These are phyloP conservation scores for Microcera coccophila DNA, from an alignment of 2,329 filamentous ascomycete genomes.

Conservation along the genomic window DNA sequence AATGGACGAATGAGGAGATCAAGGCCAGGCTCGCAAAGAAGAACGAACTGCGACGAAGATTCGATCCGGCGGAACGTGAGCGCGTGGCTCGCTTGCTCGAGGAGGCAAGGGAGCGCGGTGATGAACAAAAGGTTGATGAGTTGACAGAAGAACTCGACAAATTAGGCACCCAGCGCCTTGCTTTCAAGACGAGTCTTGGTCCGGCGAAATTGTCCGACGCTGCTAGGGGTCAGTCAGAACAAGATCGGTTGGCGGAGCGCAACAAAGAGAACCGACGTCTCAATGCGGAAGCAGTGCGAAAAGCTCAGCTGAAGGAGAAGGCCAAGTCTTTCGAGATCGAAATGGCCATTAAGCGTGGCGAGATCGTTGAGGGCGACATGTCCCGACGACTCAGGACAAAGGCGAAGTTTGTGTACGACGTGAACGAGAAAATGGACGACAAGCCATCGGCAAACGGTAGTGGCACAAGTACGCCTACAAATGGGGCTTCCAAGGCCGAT, in stretches of 20 bases:
- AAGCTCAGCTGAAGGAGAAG: slow-evolving; percentile 80
- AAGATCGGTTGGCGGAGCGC: slow-evolving; percentile 76
- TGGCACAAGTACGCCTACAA: slow-evolving; percentile 49
- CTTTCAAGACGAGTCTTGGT: slow-evolving; percentile 64
- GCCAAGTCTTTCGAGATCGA: slow-evolving; percentile 58
- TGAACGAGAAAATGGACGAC: slow-evolving; percentile 47
- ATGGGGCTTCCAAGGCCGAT: slow-evolving; percentile 48
- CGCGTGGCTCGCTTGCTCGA: slow-evolving; percentile 62
- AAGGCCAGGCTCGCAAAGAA: slow-evolving; percentile 72
- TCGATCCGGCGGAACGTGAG: slow-evolving; percentile 63
- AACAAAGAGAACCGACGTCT: slow-evolving; percentile 80
- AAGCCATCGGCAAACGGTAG: slow-evolving; percentile 48
- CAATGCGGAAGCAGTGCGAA: slow-evolving; percentile 86
- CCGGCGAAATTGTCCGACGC: slow-evolving; percentile 48
- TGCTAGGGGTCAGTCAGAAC: slow-evolving; percentile 57
- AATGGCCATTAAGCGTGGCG: slow-evolving; percentile 59
- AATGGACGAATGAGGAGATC: slow-evolving; percentile 80
- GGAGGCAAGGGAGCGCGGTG: slow-evolving; percentile 60
- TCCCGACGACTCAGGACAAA: slow-evolving; percentile 62
- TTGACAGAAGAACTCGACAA: slow-evolving; percentile 59
- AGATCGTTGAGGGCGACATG: slow-evolving; percentile 55
- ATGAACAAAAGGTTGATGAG: slow-evolving; percentile 53
- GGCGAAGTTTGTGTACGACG: slow-evolving; percentile 65
- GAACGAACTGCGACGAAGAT: slow-evolving; percentile 62
- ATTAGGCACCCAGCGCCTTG: slow-evolving; percentile 65